Evolutionary conservation across 306 rosid species (phyloP).

Genomic region (Cicer judaicum): DNA sequence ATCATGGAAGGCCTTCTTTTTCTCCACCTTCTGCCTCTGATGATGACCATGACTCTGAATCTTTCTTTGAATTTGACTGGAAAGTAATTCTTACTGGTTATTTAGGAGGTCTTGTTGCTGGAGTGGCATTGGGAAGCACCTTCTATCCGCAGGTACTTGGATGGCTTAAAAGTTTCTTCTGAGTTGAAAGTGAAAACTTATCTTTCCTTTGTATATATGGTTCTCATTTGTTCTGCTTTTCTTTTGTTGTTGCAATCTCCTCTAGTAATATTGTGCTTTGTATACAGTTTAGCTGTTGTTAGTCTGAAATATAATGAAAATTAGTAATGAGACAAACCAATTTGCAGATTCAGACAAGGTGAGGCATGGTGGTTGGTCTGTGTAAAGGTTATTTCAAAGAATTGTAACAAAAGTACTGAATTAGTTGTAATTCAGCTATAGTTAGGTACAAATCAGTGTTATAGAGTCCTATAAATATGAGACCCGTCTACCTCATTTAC

Average conservation of each 20-base stretch:
- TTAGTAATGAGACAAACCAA: too few relatives aligned
- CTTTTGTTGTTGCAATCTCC: background rate
- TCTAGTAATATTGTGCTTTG: background rate
- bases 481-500: background rate
- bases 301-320: background rate
- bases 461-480: background rate
- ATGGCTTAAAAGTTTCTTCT: background rate
- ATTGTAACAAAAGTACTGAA: too few relatives aligned
- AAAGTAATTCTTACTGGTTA: constrained; percentile 34
- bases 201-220: background rate
- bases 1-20: background rate
- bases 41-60: constrained; percentile 21
- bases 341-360: too few relatives aligned
- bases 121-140: constrained; percentile 28
- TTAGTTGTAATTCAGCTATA: background rate
- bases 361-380: too few relatives aligned
- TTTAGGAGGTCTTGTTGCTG: constrained; percentile 37
- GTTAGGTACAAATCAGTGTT: background rate
- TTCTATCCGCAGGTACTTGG: background rate
- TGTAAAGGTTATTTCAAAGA: too few relatives aligned
- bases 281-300: background rate
- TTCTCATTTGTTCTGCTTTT: background rate
- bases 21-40: background rate
- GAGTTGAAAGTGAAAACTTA: background rate
- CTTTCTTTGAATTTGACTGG: constrained; percentile 2